Conservation (phyloP, 805 yeast genomes). For the Brettanomyces naardenensis region DNA sequence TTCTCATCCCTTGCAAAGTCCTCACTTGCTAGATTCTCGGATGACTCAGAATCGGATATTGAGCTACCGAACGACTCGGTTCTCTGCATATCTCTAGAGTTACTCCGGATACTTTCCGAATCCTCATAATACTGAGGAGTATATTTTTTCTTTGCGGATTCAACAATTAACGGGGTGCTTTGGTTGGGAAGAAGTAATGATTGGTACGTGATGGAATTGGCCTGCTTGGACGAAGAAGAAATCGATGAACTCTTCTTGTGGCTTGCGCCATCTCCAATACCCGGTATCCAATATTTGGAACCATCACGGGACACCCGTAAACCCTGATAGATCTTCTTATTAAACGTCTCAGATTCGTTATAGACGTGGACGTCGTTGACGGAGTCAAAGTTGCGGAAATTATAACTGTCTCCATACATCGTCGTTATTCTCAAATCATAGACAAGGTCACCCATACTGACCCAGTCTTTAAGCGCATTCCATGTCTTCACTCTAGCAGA, state of each 20-base stretch:
- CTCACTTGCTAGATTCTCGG: slow-evolving; percentile 5
- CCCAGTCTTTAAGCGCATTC: slow-evolving; percentile 68
- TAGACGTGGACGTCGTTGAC: slow-evolving; percentile 34
- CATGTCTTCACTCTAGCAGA: slow-evolving; percentile 55
- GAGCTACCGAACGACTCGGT: background rate
- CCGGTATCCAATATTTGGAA: slow-evolving; percentile 70
- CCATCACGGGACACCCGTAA: slow-evolving; percentile 76
- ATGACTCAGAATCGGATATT: background rate
- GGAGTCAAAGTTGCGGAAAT: slow-evolving; percentile 77
- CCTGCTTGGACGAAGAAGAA: background rate
- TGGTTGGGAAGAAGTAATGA: background rate
- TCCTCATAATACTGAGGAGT: background rate
- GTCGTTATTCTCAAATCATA: slow-evolving; percentile 70
- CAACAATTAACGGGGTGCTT: slow-evolving; percentile 5
- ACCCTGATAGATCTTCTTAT: slow-evolving; percentile 72
- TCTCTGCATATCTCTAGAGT: background rate
- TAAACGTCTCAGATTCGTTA: slow-evolving; percentile 34
- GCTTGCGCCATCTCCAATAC: slow-evolving; percentile 1
- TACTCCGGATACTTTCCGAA: background rate
- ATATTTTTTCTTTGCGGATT: background rate
- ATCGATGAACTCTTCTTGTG: background rate
- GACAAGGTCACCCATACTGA: slow-evolving; percentile 68
- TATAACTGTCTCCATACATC: slow-evolving; percentile 63
- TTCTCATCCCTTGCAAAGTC: slow-evolving; percentile 29
- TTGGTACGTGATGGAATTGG: background rate